Evolutionary conservation across 306 rosid species (phyloP).

Genomic region (Inga laurina): DNA sequence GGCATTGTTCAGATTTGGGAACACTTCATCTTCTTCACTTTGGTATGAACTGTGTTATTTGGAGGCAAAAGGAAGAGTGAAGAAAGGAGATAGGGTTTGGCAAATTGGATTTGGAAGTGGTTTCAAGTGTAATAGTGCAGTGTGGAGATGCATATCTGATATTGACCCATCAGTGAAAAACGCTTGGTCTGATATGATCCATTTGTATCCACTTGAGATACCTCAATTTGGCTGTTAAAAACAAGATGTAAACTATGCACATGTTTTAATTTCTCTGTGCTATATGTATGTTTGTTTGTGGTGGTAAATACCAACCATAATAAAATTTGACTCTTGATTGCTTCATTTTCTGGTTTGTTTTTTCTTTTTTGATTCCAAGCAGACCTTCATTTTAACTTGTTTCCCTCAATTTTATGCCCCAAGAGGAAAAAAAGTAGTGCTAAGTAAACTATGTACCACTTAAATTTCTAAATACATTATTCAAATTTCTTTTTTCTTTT

Average conservation of each 20-base stretch:
- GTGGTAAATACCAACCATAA: background rate
- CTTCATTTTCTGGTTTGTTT: background rate
- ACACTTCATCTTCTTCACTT: slow-evolving; percentile 70
- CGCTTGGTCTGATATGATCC: slow-evolving; percentile 72
- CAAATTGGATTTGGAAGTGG: slow-evolving; percentile 80
- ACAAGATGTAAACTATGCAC: background rate
- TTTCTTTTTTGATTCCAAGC: background rate
- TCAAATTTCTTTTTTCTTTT: too few relatives aligned
- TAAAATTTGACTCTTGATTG: background rate
- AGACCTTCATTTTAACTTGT: background rate
- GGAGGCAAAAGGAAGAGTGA: slow-evolving; percentile 65
- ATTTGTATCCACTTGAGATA: slow-evolving; percentile 50
- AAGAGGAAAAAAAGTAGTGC: background rate
- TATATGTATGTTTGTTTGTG: background rate
- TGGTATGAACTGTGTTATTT: slow-evolving; percentile 69
- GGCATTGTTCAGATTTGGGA: slow-evolving; percentile 75
- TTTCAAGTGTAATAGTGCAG: slow-evolving; percentile 78
- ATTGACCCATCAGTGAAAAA: slow-evolving; percentile 50
- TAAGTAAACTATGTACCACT: background rate
- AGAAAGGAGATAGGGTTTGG: slow-evolving; percentile 67
- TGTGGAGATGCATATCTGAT: slow-evolving; percentile 61
- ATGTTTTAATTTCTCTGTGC: background rate
- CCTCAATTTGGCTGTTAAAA: slow-evolving; percentile 38
- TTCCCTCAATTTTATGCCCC: background rate
- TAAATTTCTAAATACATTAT: too few relatives aligned